Base-by-base conservation (phyloP, 148 eudicot genomes). In the Diospyros kaki region DNA sequence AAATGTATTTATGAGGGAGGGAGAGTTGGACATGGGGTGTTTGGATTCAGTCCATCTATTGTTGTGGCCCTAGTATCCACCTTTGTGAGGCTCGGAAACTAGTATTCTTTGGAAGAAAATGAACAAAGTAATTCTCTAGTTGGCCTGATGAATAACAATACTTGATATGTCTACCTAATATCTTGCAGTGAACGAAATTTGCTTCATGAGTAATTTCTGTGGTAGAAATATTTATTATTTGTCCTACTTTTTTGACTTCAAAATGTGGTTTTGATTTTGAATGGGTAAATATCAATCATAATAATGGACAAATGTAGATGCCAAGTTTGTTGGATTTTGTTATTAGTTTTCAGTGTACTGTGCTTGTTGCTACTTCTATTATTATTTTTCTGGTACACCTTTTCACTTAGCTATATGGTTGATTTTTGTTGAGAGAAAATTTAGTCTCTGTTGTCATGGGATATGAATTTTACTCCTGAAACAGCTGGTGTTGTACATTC, bases 31-130 rank as follows among this genome's bases (percentile, higher is more conserved):
- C 51, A 41, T 2, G 4, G 17, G 14, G 41, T 13, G 48, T 40
- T 41, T 14, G 41, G 67, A 45, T 64, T 65, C 68, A 65, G 48
- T 50, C 12, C 39, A 65, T 46, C 43, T 42, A 17, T 10, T 4
- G 28, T 4, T 18, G 9, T 5, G 43, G 41, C 5, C 43, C 68
- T 17, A 43, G 28, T 28, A 28, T 28, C 28, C 28, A 28, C 28
- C 50, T 48, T 64, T 48, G 14, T 64, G 48, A 43, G 15, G 68
- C 68, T 65, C 68, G 0, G 2, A 13, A 65, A 11, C 5, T 65
- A 28, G 48, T 42, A 46, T 66, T 66, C 50, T 66, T 66, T 66
- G 50, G 69, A 15, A 46, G 44, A 66, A 66, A 66, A 66, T 42
- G 43, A 51, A 42, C 14, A n/a, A 14, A 40, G n/a, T 39, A 3